Evolutionary conservation across 2,329 filamentous ascomycete genomes (phyloP).

Genomic region (Arachnomyces sp.): DNA sequence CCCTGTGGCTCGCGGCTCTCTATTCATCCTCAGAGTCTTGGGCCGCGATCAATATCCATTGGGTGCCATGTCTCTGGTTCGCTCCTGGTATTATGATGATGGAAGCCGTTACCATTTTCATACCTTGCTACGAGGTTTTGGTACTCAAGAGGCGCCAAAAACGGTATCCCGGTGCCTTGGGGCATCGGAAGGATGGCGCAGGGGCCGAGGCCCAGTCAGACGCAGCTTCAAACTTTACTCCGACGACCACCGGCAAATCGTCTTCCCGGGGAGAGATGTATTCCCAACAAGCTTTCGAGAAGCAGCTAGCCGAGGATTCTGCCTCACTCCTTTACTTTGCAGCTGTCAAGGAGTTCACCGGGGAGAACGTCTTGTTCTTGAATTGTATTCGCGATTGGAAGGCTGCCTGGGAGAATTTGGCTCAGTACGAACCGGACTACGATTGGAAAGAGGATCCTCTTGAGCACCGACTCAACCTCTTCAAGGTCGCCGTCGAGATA

Average conservation of each 20-base stretch:
- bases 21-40: too few relatives aligned
- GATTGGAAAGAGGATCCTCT: too few relatives aligned
- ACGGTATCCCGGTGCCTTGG: too few relatives aligned
- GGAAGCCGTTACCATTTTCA: conserved; percentile 51
- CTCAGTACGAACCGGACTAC: conserved; percentile 4
- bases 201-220: conserved; percentile 9
- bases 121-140: conserved; percentile 41
- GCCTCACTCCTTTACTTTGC: conserved; percentile 52
- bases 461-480: conserved; percentile 42
- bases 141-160: too few relatives aligned
- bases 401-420: conserved; percentile 20
- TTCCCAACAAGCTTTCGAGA: conserved; percentile 50
- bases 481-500: conserved; percentile 47
- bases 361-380: conserved; percentile 59
- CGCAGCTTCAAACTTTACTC: conserved; percentile 11
- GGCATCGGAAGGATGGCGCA: background rate
- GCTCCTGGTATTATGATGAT: conserved; percentile 50
- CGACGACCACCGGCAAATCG: conserved; percentile 35
- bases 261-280: conserved; percentile 44
- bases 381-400: conserved; percentile 48
- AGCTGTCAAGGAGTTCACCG: conserved; percentile 54
- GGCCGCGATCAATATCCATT: too few relatives aligned
- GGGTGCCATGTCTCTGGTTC: conserved; percentile 30
- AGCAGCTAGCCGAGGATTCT: conserved; percentile 48
- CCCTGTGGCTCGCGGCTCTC: too few relatives aligned